Conservation (phyloP, 2,329 filamentous ascomycete species). For the Aciculosporium take region DNA sequence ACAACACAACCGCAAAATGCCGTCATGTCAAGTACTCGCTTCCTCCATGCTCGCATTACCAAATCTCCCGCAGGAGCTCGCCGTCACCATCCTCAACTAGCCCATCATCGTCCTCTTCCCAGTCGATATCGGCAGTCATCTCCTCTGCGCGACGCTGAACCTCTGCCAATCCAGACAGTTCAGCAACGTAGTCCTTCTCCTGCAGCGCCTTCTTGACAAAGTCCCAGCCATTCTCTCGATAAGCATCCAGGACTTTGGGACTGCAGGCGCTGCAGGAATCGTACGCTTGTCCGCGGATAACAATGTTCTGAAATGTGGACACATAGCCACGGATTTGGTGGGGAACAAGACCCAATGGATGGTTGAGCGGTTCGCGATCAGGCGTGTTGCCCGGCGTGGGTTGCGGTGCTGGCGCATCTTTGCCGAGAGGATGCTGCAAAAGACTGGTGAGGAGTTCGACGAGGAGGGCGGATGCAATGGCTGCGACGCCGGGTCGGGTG, state of each 20-base stretch:
- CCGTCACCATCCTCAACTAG: slow-evolving; percentile 38
- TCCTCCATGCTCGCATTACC: neutral
- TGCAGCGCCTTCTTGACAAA: slow-evolving; percentile 63
- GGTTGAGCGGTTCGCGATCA: slow-evolving; percentile 40
- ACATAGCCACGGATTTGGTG: slow-evolving; percentile 72
- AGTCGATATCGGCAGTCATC: slow-evolving; percentile 40
- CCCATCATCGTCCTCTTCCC: slow-evolving; percentile 42
- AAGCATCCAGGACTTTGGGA: slow-evolving; percentile 51
- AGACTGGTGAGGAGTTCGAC: slow-evolving; percentile 83
- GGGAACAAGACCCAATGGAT: slow-evolving; percentile 56
- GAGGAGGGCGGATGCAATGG: slow-evolving; percentile 79
- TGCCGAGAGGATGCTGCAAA: slow-evolving; percentile 69
- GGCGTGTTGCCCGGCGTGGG: slow-evolving; percentile 25
- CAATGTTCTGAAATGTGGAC: slow-evolving; percentile 57
- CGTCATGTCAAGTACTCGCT: neutral
- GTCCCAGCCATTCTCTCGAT: slow-evolving; percentile 54
- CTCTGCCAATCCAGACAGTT: slow-evolving; percentile 59
- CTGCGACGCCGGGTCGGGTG: slow-evolving; percentile 80
- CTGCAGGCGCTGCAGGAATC: slow-evolving; percentile 74
- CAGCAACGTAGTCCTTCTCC: slow-evolving; percentile 65
- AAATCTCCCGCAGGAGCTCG: slow-evolving; percentile 27
- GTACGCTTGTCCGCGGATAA: slow-evolving; percentile 61
- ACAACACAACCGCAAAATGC: neutral
- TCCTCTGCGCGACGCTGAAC: slow-evolving; percentile 48
- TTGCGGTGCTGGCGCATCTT: slow-evolving; percentile 44